Evolutionary conservation across 495 filamentous ascomycete genomes (phyloP).

Genomic region (Penicillium herquei): DNA sequence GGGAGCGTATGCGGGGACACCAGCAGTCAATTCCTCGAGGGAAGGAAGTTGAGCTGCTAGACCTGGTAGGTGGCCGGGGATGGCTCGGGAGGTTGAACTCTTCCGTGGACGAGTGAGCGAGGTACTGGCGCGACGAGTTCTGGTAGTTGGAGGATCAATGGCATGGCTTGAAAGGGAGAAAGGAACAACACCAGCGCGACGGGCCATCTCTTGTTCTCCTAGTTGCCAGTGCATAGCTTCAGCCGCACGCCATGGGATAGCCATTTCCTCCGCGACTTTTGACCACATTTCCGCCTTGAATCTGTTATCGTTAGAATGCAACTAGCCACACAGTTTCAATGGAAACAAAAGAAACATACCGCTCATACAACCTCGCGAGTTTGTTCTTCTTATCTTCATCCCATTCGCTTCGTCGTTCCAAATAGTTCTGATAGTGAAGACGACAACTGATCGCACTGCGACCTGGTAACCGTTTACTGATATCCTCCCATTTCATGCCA

Average conservation of each 20-base stretch:
- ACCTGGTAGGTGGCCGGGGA: conserved; percentile 29
- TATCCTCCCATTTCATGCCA: conserved; percentile 98
- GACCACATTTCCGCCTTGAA: conserved; percentile 98
- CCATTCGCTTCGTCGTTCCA: conserved; percentile 88
- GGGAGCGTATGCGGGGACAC: conserved; percentile 46
- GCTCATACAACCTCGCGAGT: conserved; percentile 89
- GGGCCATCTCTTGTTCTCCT: conserved; percentile 88
- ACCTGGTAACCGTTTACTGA: conserved; percentile 83
- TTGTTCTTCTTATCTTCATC: conserved; percentile 98
- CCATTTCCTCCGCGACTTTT: conserved; percentile 89
- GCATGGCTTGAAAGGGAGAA: conserved; percentile 67
- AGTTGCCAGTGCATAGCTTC: conserved; percentile 99
- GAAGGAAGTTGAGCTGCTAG: conserved; percentile 43
- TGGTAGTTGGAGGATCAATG: conserved; percentile 51
- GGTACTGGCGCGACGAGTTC: conserved; percentile 46
- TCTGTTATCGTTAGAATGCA: conserved; percentile 41
- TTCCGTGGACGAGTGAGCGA: conserved; percentile 44
- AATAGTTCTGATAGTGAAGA: conserved; percentile 95
- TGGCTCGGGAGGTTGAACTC: conserved; percentile 37
- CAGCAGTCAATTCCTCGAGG: conserved; percentile 46
- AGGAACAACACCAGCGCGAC: conserved; percentile 78
- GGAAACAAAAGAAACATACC: too few relatives aligned
- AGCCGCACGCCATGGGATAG: conserved; percentile 91
- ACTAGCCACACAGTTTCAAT: too few relatives aligned
- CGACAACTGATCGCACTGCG: conserved; percentile 91